Evolutionary conservation across 495 filamentous ascomycete genomes (phyloP).

Genomic region (Aspergillus diversus): DNA sequence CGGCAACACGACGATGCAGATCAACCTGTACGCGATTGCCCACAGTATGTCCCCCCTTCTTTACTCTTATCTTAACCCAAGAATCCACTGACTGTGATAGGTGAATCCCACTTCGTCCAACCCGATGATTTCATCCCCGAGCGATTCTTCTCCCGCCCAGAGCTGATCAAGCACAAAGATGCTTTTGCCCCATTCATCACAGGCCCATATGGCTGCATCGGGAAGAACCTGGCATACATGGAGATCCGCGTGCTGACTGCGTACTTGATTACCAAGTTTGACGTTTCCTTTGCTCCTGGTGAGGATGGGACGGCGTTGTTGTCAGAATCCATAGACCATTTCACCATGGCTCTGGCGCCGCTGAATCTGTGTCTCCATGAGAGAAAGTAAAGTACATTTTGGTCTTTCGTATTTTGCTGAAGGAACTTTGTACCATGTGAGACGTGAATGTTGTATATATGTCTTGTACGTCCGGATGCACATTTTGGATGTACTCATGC

Average conservation of each 20-base stretch:
- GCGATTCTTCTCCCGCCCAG: slow-evolving; percentile 49
- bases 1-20: slow-evolving; percentile 35
- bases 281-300: slow-evolving; percentile 23
- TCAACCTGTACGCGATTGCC: slow-evolving; percentile 7
- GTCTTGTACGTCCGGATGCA: too few species aligned
- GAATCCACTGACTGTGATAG: not conserved
- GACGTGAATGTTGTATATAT: too few species aligned
- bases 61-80: not conserved
- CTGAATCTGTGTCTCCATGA: not conserved
- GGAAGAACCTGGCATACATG: slow-evolving; percentile 29
- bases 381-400: not conserved
- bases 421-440: too few species aligned
- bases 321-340: not conserved
- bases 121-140: slow-evolving; percentile 55
- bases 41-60: not conserved
- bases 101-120: slow-evolving; percentile 20
- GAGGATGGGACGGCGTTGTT: slow-evolving; percentile 5
- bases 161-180: slow-evolving; percentile 26
- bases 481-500: too few species aligned
- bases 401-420: too few species aligned
- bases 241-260: slow-evolving; percentile 27
- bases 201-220: slow-evolving; percentile 30
- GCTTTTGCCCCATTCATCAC: slow-evolving; percentile 19
- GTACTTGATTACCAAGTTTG: slow-evolving; percentile 26
- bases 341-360: not conserved